Base-by-base conservation (phyloP, 352 stramenopile species). In the Pythium myriotylum region DNA sequence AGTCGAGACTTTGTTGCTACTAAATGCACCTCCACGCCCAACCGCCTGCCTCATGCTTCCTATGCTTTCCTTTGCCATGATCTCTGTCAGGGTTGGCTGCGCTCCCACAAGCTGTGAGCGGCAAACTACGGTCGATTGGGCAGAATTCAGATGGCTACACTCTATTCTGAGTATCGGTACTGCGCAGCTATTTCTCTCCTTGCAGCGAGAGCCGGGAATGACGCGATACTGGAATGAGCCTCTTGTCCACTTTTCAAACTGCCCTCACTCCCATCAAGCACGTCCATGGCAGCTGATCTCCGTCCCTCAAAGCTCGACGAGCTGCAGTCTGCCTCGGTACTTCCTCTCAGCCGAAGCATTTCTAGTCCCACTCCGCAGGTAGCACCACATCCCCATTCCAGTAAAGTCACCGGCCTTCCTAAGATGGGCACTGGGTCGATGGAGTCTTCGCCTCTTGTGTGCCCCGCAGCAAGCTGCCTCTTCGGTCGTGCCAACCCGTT, bases 401-500 rank as follows among this genome's bases (percentile, higher is more conserved):
- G 6, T 24, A 50, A 51, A 48, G 23, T 8, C 29, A 10, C 10
- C 29, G 10, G 29, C 29, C 5, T 10, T 10, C 10, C 29, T 10
- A 35, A 5, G 5, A 5, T 35, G 29, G 29, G 5, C 10, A 10
- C 5, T 35, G 29, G 29, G 10, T 10, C 29, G 5, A 35, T 10
- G 29, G 29, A 35, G 10, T 35, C 29, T 10, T 35, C 29, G 29
- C 5, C 29, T 35, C 29, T 35, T 10, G 29, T 35, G 10, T 5
- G 61, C 29, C 32, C 46, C 60, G n/a, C 59, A 39, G 12, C 37
- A 5, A 70, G 60, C 49, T 75, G 72, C 4, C 51, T 89, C 9
- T 93, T 91, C 48, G 81, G 79, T 4, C 78, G 81, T 1, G 74
- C 78, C 13, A 88, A 89, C 22, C 78, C 80, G n/a, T 93, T 93